These are phyloP conservation scores for Myrica gale DNA, from an alignment of 306 rosid species.

Conservation along the genomic window DNA sequence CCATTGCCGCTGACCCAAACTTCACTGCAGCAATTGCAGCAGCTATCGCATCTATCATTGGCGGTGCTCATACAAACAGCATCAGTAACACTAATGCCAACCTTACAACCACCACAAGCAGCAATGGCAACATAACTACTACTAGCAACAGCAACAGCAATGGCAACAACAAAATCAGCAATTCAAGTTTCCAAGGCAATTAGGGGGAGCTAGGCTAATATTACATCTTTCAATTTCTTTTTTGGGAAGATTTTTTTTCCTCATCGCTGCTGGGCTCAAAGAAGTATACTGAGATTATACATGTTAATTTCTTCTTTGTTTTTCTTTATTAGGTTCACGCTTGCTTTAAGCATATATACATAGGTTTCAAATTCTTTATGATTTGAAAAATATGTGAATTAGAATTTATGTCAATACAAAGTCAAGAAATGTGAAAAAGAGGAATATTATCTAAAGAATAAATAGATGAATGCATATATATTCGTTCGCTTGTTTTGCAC, in stretches of 20 bases:
- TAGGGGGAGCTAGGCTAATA: slow-evolving; percentile 6
- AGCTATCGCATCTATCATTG: slow-evolving; percentile 60
- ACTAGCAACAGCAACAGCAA: slow-evolving; percentile 29
- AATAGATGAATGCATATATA: slow-evolving; percentile 6
- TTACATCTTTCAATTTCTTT: neutral
- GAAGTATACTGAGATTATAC: slow-evolving; percentile 20
- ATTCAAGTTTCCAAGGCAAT: slow-evolving; percentile 37
- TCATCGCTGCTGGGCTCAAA: slow-evolving; percentile 13
- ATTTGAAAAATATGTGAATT: slow-evolving; percentile 24
- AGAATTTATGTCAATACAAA: slow-evolving; percentile 21
- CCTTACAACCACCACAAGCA: slow-evolving; percentile 13
- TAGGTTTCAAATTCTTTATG: slow-evolving; percentile 36
- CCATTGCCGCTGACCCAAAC: slow-evolving; percentile 74
- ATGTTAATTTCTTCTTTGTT: neutral
- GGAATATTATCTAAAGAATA: neutral
- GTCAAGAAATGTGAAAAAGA: neutral
- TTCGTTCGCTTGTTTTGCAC: slow-evolving; percentile 17
- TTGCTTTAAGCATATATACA: slow-evolving; percentile 26
- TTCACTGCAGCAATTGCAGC: slow-evolving; percentile 66
- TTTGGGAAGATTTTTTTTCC: slow-evolving; percentile 1
- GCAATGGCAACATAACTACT: slow-evolving; percentile 16
- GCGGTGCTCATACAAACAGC: slow-evolving; percentile 42
- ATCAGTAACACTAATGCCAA: slow-evolving; percentile 10
- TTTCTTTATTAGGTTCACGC: slow-evolving; percentile 3
- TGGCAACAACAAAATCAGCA: slow-evolving; percentile 37